Conservation (phyloP, 345 rosid genomes). For the Kernera saxatilis region DNA sequence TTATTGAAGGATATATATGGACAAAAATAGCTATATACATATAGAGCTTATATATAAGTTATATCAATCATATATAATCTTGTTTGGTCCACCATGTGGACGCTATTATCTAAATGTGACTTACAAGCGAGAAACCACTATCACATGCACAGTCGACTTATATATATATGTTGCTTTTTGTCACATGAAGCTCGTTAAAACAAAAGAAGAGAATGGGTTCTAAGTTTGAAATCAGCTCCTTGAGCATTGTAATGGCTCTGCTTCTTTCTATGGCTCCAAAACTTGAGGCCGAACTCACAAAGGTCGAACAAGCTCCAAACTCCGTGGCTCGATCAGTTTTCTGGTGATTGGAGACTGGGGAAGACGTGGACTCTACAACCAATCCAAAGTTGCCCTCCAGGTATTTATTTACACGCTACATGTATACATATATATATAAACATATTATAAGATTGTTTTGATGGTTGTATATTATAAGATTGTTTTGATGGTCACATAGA, state of each 20-base stretch:
- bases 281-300: slow-evolving; percentile 34
- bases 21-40: neutral
- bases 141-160: slow-evolving; percentile 23
- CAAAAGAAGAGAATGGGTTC: neutral
- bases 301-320: slow-evolving; percentile 36
- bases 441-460: neutral
- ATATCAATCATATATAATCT: neutral
- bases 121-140: slow-evolving; percentile 17
- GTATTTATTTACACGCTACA: slow-evolving; percentile 14
- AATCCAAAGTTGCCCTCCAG: slow-evolving; percentile 59
- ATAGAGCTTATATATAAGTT: neutral
- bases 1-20: neutral
- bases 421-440: neutral
- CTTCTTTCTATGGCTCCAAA: neutral
- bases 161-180: neutral
- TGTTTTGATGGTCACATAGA: slow-evolving; percentile 19
- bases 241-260: slow-evolving; percentile 7
- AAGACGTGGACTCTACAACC: slow-evolving; percentile 55
- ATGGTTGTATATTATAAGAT: neutral
- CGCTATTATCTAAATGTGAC: neutral
- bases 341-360: slow-evolving; percentile 84
- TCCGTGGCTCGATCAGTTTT: slow-evolving; percentile 45
- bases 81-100: slow-evolving; percentile 24
- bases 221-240: slow-evolving; percentile 3
- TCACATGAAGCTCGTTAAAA: neutral